phyloP scores from a whole-genome alignment of 768 basidiomycete genomes.

The Leccinellum luteum region DNA sequence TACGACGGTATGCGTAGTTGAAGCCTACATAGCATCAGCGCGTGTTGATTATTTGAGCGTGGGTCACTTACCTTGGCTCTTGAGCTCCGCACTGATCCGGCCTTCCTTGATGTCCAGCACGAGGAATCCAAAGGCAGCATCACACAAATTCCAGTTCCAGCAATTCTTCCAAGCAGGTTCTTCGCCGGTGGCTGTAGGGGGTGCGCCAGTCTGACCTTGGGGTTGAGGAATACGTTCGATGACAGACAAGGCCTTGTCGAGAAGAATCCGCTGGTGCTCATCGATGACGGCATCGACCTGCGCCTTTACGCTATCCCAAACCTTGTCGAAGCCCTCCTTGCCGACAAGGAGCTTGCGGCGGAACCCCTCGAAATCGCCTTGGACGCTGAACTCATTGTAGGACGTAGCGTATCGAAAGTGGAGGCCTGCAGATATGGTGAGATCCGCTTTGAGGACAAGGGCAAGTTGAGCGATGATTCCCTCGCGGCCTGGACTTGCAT shows the following conservation, averaged over 20 bases:
- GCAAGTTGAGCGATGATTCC: constrained; percentile 90
- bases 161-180: constrained; percentile 98
- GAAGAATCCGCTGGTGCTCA: constrained; percentile 80
- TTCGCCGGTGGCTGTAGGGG: constrained; percentile 60
- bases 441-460: constrained; percentile 88
- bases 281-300: constrained; percentile 93
- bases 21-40: constrained; percentile 56
- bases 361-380: constrained; percentile 85
- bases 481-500: constrained; percentile 90
- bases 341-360: constrained; percentile 74
- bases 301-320: constrained; percentile 92
- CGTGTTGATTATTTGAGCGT: not conserved
- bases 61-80: constrained; percentile 74
- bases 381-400: constrained; percentile 96
- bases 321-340: constrained; percentile 81
- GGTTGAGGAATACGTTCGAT: constrained; percentile 73
- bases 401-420: constrained; percentile 97
- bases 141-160: constrained; percentile 99
- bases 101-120: constrained; percentile 90
- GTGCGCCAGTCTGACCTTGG: constrained; percentile 36
- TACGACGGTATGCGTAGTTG: constrained; percentile 92
- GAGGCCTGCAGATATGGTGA: constrained; percentile 90
- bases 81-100: constrained; percentile 86
- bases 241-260: constrained; percentile 87
- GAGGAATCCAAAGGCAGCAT: constrained; percentile 89